Base-by-base conservation (phyloP, 371 early-diverging fungal genomes). In the Circinella umbellata region DNA sequence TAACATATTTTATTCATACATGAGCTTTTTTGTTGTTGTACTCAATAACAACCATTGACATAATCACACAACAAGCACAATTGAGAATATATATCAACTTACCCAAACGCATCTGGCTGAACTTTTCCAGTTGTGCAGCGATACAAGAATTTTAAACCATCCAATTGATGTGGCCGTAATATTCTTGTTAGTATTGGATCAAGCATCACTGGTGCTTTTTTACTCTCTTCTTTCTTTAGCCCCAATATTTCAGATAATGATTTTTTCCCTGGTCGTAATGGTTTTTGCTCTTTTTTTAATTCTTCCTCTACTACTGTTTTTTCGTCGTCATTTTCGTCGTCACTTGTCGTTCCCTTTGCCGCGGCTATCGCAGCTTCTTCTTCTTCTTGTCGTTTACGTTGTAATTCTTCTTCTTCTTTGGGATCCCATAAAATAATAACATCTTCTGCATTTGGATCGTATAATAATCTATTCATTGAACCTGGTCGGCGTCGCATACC, bases 141-240 rank as follows among this genome's bases (percentile, higher is more conserved):
- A 84, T 93, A 98, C 71, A 98, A 76, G 74, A 98, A 98, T 63
- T 77, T 73, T 17, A 84, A 96, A 55, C 99, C 99, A 73, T 98
- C 98, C 17, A 97, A 85, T 73, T 98, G 97, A 80, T 98, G 99
- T 0, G 98, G 98, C 7, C 99, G 90, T 67, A 98, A 73, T n/a
- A 95, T 89, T 67, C 88, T 86, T 3, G 89, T 88, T 3, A 98
- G 84, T 0, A 88, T 80, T 4, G 99, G 99, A 80, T 98, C 99
- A 11, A 91, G 88, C 27, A 90, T 87, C 18, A 91, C 91, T 72
- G 86, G 89, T 3, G 81, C 85, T 60, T 87, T 64, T 18, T 79
- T 80, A 13, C 76, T 54, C 71, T 87, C 80, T 75, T 86, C 76
- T 67, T 83, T 84, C 74, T 90, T 84, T 18, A 79, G 61, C 0